Conservation (phyloP, 495 filamentous ascomycete species). For the Oidiodendron maius region DNA sequence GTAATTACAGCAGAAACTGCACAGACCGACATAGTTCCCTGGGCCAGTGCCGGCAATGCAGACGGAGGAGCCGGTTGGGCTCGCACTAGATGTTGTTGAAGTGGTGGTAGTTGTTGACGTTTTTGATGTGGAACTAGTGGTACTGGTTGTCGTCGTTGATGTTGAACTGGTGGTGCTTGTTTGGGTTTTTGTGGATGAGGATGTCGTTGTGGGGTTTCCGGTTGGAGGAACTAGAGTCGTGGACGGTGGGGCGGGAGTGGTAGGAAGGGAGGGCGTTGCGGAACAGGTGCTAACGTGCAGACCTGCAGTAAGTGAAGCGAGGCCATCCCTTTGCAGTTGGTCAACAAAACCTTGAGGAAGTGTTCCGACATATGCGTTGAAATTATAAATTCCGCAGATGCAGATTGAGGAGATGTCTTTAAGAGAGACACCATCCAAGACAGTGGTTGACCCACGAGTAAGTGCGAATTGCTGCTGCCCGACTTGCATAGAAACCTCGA, state of each 20-base stretch:
- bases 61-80: conserved; percentile 1
- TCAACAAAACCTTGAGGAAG: conserved; percentile 38
- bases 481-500: conserved; percentile 45
- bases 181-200: neutral
- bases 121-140: neutral
- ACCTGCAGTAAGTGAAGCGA: conserved; percentile 34
- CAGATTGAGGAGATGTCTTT: conserved; percentile 46
- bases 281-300: conserved; percentile 39
- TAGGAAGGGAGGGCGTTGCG: conserved; percentile 35
- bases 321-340: conserved; percentile 33
- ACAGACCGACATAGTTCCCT: conserved; percentile 20
- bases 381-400: conserved; percentile 57
- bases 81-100: neutral
- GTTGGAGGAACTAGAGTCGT: neutral
- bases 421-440: conserved; percentile 45
- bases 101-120: neutral
- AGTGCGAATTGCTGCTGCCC: conserved; percentile 49
- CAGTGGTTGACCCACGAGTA: conserved; percentile 33
- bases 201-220: neutral
- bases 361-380: conserved; percentile 51
- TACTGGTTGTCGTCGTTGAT: neutral
- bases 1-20: conserved; percentile 18
- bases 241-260: conserved; percentile 15
- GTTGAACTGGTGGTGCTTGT: neutral
- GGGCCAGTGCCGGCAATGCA: conserved; percentile 16